These are phyloP conservation scores for Erigeron philadelphicus DNA, from an alignment of 140 eudicot genomes.

Conservation along the genomic window DNA sequence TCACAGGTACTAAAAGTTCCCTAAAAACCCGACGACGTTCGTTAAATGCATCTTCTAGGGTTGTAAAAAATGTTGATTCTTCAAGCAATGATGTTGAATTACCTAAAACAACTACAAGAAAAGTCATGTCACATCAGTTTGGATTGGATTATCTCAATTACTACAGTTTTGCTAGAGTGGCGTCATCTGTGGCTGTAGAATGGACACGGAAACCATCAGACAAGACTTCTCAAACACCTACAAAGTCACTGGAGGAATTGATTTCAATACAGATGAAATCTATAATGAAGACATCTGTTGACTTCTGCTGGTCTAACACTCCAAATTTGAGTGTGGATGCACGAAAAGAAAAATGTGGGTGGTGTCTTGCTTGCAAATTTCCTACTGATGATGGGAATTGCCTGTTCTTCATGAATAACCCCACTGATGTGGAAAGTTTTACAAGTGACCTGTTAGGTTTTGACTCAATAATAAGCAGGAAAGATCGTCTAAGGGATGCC, in stretches of 20 bases:
- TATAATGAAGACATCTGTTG: slow-evolving; percentile 42
- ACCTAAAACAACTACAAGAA: slow-evolving; percentile 25
- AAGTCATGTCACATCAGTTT: slow-evolving; percentile 18
- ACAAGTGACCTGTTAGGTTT: slow-evolving; percentile 44
- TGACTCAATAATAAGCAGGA: slow-evolving; percentile 32
- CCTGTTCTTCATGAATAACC: slow-evolving; percentile 44
- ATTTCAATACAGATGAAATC: slow-evolving; percentile 64
- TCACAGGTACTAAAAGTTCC: slow-evolving; percentile 12
- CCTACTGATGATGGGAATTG: slow-evolving; percentile 78
- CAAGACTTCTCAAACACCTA: slow-evolving; percentile 38
- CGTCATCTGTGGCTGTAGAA: slow-evolving; percentile 54
- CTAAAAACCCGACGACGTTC: slow-evolving; percentile 12
- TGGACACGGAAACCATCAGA: slow-evolving; percentile 53
- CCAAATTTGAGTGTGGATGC: slow-evolving; percentile 36
- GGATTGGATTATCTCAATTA: slow-evolving; percentile 41
- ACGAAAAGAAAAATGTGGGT: slow-evolving; percentile 86
- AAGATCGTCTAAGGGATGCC: slow-evolving; percentile 59
- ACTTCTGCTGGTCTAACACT: slow-evolving; percentile 74
- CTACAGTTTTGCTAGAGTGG: slow-evolving; percentile 69
- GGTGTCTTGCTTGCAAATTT: slow-evolving; percentile 73
- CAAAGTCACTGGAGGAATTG: slow-evolving; percentile 53
- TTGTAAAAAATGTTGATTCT: slow-evolving; percentile 9
- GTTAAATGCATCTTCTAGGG: background rate
- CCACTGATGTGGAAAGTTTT: slow-evolving; percentile 36
- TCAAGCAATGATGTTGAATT: slow-evolving; percentile 17